Base-by-base conservation (phyloP, 768 basidiomycete species). In the Auricularia sp. region DNA sequence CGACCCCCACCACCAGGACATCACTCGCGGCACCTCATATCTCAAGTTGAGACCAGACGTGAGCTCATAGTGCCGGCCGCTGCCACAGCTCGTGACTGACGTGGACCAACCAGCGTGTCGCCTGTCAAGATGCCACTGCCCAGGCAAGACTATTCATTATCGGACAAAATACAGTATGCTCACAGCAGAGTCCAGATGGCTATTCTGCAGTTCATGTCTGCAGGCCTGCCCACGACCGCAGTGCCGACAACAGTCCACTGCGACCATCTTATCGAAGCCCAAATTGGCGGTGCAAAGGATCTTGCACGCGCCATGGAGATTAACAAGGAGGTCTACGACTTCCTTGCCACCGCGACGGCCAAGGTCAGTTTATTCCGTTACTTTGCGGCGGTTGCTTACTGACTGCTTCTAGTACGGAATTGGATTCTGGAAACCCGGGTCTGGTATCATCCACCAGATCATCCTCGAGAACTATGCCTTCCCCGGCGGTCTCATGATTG, bases 311-410 rank as follows among this genome's bases (percentile, higher is more conserved):
- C 96, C 63, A 87, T 91, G 72, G 80, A 90, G 67, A 90, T 90
- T 73, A 98, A 99, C 87, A 94, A 87, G 84, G 97, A 99, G 77
- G 97, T 99, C 62, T 98, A 98, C 77, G 94, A 98, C 80, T 99
- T 99, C 81, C 84, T 99, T 79, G 96, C 93, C 51, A 97, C 94
- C 33, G 92, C 90, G 59, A 95, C 93, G 58, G 95, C 95, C 61
- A 96, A 94, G 79, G 90, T 89, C 29, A 33, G 76, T 71, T 34
- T 64, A 18, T 36, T 62, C 61, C 60, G 16, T 62, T 39, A 12
- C 60, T 6, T 10, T 18, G 36, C 61, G 18, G 61, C 42, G 21
- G 33, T 66, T 51, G 36, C 63, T 61, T 2, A 2, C n/a, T 21
- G 44, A 39, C 12, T 61, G 35, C 35, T 18, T 56, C 1, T 64